These are phyloP conservation scores for Cladosporium sp. DNA, from an alignment of 2,329 filamentous ascomycete species.

Conservation along the genomic window DNA sequence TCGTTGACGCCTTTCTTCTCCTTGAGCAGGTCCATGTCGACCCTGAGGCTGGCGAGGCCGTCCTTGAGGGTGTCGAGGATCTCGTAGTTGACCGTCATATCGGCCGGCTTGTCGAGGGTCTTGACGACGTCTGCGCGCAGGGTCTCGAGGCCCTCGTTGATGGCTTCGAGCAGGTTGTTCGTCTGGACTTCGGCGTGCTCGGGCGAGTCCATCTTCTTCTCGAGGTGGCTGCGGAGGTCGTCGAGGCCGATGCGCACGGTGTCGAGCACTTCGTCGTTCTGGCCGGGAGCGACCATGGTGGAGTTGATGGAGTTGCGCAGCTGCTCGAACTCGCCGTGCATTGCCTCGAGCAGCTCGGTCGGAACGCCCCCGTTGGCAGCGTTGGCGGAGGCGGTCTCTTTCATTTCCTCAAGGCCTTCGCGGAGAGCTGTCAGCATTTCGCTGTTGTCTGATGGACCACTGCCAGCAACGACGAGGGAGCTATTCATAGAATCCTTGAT, in stretches of 20 bases:
- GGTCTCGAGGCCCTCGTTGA: constrained; percentile 65
- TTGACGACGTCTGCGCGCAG: constrained; percentile 69
- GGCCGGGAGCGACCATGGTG: constrained; percentile 34
- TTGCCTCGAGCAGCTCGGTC: constrained; percentile 47
- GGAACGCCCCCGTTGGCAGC: constrained; percentile 29
- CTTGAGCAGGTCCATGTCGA: constrained; percentile 74
- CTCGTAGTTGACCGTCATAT: constrained; percentile 80
- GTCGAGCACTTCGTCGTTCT: constrained; percentile 44
- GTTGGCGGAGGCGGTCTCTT: constrained; percentile 27
- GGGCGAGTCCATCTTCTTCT: constrained; percentile 48
- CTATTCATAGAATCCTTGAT: constrained; percentile 39
- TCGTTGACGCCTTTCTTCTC: constrained; percentile 42
- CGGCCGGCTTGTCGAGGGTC: constrained; percentile 69
- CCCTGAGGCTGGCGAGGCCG: constrained; percentile 68
- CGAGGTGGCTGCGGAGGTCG: constrained; percentile 43
- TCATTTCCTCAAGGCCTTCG: constrained; percentile 33
- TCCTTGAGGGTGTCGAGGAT: constrained; percentile 80
- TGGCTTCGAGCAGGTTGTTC: constrained; percentile 53
- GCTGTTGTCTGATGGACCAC: constrained; percentile 14
- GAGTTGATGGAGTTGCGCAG: constrained; percentile 38
- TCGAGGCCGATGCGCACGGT: constrained; percentile 45
- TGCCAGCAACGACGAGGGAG: constrained; percentile 34
- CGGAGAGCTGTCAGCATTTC: constrained; percentile 24
- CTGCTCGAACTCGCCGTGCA: constrained; percentile 46
- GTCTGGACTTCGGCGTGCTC: constrained; percentile 48